Percentiles rank a stretch among this genome's conserved stretches.
phyloP scores from a whole-genome alignment of 768 basidiomycete species.

The Hypsizygus marmoreus region DNA sequence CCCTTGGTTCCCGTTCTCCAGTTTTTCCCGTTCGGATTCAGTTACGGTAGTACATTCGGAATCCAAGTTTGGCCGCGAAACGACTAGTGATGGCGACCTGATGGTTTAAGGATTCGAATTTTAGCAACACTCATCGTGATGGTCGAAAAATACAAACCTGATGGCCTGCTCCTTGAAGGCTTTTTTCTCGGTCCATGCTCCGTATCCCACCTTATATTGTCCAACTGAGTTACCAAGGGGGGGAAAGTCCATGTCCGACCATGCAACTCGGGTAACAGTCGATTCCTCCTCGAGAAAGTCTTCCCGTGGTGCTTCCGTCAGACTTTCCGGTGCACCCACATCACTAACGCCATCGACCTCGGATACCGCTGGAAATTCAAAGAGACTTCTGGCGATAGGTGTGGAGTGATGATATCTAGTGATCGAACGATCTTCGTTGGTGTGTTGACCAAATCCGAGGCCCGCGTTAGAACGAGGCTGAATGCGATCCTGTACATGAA shows the following conservation, averaged over 20 bases:
- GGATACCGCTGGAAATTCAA: neutral
- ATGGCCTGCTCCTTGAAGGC: constrained; percentile 7
- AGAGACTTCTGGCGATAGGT: too few species aligned
- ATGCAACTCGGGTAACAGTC: constrained; percentile 18
- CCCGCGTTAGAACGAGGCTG: constrained; percentile 12
- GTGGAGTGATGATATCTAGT: neutral
- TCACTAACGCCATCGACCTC: too few species aligned
- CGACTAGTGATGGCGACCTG: constrained; percentile 17
- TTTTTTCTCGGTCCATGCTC: constrained; percentile 28
- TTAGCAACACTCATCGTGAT: too few species aligned
- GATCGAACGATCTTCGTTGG: constrained; percentile 3
- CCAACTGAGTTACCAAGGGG: constrained; percentile 31
- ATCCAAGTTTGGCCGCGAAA: constrained; percentile 8
- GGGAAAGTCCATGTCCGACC: constrained; percentile 39
- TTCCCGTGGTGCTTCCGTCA: too few species aligned
- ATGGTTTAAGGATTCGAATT: neutral
- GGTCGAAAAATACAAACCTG: constrained; percentile 9
- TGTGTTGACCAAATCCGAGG: too few species aligned
- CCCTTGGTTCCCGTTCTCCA: constrained; percentile 20
- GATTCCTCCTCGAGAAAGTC: neutral
- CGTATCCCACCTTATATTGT: constrained; percentile 23
- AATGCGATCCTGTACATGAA: constrained; percentile 28
- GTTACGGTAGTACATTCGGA: constrained; percentile 6
- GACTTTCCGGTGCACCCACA: too few species aligned
- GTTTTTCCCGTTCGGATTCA: constrained; percentile 7